Conservation (phyloP, 768 basidiomycete species). For the Dentipellis sp. region DNA sequence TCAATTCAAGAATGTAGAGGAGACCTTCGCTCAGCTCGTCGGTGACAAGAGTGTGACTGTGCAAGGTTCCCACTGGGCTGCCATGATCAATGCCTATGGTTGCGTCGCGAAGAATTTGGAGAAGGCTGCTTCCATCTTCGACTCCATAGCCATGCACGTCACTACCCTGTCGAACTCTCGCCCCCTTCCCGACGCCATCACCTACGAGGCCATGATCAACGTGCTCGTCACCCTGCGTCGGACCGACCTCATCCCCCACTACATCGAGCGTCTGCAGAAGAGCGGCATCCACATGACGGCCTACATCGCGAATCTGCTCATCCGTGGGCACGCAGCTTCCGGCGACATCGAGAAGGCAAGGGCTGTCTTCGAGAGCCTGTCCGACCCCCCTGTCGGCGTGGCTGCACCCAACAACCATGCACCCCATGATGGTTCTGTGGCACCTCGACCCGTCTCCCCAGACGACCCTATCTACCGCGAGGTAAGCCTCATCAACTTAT, state of each 20-base stretch:
- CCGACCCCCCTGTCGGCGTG: conserved; percentile 74
- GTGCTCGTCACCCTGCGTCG: conserved; percentile 72
- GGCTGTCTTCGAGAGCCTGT: conserved; percentile 67
- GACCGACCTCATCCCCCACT: conserved; percentile 65
- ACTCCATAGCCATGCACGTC: conserved; percentile 54
- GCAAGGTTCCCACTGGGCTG: conserved; percentile 66
- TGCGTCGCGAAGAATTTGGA: conserved; percentile 69
- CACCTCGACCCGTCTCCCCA: conserved; percentile 24
- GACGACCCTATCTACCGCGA: conserved; percentile 75
- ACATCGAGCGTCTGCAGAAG: conserved; percentile 49
- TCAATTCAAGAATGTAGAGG: conserved; percentile 62
- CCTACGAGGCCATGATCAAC: conserved; percentile 87
- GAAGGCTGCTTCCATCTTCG: conserved; percentile 68
- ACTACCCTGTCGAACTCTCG: conserved; percentile 23
- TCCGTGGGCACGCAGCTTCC: conserved; percentile 59
- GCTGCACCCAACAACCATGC: conserved; percentile 87
- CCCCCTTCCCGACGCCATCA: conserved; percentile 65
- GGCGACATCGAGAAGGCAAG: conserved; percentile 68
- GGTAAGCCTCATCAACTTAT: conserved; percentile 31
- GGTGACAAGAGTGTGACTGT: conserved; percentile 35
- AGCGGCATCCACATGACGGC: conserved; percentile 83
- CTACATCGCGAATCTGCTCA: conserved; percentile 85
- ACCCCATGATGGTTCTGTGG: conserved; percentile 43
- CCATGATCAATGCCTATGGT: conserved; percentile 85
- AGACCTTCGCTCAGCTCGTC: conserved; percentile 53